Percentiles rank a stretch among this genome's conserved stretches.
Evolutionary conservation across 2,329 filamentous ascomycete species (phyloP).

Genomic region (Penicillium sp.): DNA sequence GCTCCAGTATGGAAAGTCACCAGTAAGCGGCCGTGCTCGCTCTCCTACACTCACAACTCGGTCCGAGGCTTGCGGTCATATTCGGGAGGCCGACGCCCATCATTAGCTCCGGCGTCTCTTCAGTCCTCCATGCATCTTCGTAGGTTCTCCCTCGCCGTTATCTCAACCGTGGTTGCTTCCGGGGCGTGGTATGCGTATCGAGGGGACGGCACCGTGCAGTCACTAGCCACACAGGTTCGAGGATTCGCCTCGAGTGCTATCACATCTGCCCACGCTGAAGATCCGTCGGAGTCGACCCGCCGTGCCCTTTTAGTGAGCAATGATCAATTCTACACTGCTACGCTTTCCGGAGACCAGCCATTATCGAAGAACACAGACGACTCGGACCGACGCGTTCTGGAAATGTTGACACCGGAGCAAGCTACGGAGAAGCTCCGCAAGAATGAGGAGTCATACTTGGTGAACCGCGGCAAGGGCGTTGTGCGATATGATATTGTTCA

Average conservation of each 20-base stretch:
- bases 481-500: constrained; percentile 95
- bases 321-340: constrained; percentile 86
- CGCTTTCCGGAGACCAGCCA: constrained; percentile 82
- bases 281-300: constrained; percentile 60
- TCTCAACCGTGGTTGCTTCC: constrained; percentile 55
- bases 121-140: constrained; percentile 58
- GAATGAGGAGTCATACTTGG: constrained; percentile 89
- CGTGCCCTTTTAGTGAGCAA: constrained; percentile 85
- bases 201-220: constrained; percentile 41
- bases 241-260: constrained; percentile 34
- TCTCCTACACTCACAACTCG: constrained; percentile 47
- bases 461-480: constrained; percentile 87
- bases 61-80: constrained; percentile 45
- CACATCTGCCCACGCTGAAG: constrained; percentile 42
- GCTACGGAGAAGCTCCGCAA: constrained; percentile 86
- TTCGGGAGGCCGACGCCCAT: constrained; percentile 43
- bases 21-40: constrained; percentile 43
- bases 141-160: constrained; percentile 55
- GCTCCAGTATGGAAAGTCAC: constrained; percentile 52
- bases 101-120: constrained; percentile 43
- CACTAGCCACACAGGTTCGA: constrained; percentile 32
- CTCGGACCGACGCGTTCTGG: constrained; percentile 82
- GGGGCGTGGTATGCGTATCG: constrained; percentile 58
- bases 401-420: constrained; percentile 96
- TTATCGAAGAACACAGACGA: constrained; percentile 88